Evolutionary conservation across 352 stramenopile genomes (phyloP).

Genomic region (Phytophthora capsici): DNA sequence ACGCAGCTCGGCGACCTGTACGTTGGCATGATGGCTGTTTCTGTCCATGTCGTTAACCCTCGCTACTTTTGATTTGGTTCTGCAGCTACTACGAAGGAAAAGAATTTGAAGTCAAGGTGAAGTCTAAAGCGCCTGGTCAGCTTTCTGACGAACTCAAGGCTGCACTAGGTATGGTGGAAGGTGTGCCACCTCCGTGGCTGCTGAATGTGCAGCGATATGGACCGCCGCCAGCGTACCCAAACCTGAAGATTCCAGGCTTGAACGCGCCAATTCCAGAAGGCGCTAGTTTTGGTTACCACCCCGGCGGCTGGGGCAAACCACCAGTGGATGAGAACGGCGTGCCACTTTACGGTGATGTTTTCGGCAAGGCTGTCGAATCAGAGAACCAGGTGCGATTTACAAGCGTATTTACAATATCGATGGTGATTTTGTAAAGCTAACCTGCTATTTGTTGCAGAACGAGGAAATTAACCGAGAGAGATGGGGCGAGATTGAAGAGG

Average conservation of each 20-base stretch:
- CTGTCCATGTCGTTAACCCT: constrained; percentile 4
- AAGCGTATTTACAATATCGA: background rate
- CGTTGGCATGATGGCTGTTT: constrained; percentile 8
- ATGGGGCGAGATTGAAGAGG: constrained; percentile 76
- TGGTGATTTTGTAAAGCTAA: constrained; percentile 5
- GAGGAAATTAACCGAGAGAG: constrained; percentile 66
- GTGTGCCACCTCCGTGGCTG: constrained; percentile 96
- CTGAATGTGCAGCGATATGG: constrained; percentile 99
- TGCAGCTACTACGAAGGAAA: constrained; percentile 98
- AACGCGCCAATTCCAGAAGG: constrained; percentile 96
- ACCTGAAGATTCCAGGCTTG: constrained; percentile 96
- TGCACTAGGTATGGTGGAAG: constrained; percentile 95
- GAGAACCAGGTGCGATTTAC: constrained; percentile 32
- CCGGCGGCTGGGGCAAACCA: constrained; percentile 97
- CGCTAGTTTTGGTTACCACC: constrained; percentile 96
- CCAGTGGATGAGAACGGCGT: constrained; percentile 96
- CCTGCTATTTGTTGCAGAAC: constrained; percentile 20
- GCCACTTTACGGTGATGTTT: constrained; percentile 98
- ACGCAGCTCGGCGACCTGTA: constrained; percentile 85
- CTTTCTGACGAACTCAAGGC: constrained; percentile 89
- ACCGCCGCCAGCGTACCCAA: constrained; percentile 96
- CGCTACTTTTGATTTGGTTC: background rate
- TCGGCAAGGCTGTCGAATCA: constrained; percentile 68
- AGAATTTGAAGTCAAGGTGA: constrained; percentile 94
- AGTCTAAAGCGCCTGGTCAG: constrained; percentile 90